Evolutionary conservation across 164 flowering plant genomes (phyloP).

Genomic region (Dillenia turbinata): DNA sequence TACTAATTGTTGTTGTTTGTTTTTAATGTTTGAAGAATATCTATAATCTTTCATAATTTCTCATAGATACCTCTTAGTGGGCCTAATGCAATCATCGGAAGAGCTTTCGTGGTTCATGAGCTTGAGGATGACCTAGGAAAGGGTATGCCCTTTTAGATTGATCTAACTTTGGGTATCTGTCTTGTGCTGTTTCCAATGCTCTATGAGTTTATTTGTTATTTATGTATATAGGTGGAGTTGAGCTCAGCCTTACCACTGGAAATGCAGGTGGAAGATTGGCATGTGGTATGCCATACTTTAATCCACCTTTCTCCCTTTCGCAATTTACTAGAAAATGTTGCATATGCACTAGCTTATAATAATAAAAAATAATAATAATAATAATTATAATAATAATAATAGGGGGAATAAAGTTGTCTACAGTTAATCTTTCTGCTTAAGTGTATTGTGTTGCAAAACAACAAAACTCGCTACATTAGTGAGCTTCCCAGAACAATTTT

Average conservation of each 20-base stretch:
- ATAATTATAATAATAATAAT: too few relatives aligned
- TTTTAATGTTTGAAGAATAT: not conserved
- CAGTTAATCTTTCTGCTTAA: too few relatives aligned
- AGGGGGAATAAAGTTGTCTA: too few relatives aligned
- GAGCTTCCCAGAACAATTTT: too few relatives aligned
- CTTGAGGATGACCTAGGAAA: slow-evolving; percentile 98
- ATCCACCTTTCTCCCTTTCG: not conserved
- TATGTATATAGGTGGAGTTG: slow-evolving; percentile 72
- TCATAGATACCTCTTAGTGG: slow-evolving; percentile 76
- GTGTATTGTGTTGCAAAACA: too few relatives aligned
- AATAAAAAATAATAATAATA: too few relatives aligned
- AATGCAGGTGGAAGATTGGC: slow-evolving; percentile 98
- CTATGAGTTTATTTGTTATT: slow-evolving; percentile 3
- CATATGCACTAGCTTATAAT: too few relatives aligned
- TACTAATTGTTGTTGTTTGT: not conserved
- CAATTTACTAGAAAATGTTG: too few relatives aligned
- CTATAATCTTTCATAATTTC: slow-evolving; percentile 3
- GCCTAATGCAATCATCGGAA: slow-evolving; percentile 77
- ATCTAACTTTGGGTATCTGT: not conserved
- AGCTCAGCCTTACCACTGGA: slow-evolving; percentile 87
- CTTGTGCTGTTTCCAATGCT: not conserved
- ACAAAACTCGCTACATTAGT: too few relatives aligned
- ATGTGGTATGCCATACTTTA: slow-evolving; percentile 63
- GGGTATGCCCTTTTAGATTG: slow-evolving; percentile 38
- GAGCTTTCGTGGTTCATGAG: slow-evolving; percentile 95